Evolutionary conservation across 768 basidiomycete species (phyloP).

Genomic region (Podaxis rugospora): DNA sequence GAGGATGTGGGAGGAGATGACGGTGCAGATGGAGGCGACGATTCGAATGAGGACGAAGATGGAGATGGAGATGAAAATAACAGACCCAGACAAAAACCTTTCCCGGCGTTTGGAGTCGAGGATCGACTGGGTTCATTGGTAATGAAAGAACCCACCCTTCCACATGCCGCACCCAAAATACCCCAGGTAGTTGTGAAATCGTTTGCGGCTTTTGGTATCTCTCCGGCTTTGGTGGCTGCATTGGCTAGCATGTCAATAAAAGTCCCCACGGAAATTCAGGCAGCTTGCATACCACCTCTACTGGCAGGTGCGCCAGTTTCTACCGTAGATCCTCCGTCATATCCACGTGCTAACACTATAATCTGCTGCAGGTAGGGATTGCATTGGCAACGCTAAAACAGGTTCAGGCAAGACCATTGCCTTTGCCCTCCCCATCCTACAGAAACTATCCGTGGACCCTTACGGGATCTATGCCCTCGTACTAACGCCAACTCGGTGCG

Average conservation of each 20-base stretch:
- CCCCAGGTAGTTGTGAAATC: slow-evolving; percentile 20
- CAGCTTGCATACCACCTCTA: slow-evolving; percentile 85
- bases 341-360: neutral
- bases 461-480: slow-evolving; percentile 94
- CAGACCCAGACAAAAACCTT: neutral
- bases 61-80: neutral
- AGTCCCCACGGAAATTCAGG: slow-evolving; percentile 82
- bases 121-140: slow-evolving; percentile 17
- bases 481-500: slow-evolving; percentile 90
- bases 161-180: slow-evolving; percentile 10
- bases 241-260: slow-evolving; percentile 82
- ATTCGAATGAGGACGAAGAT: slow-evolving; percentile 3
- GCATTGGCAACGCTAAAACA: slow-evolving; percentile 96
- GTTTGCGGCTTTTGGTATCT: slow-evolving; percentile 60
- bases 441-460: slow-evolving; percentile 82
- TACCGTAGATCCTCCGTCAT: neutral
- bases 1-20: slow-evolving; percentile 8
- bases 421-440: slow-evolving; percentile 92
- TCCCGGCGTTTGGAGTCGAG: slow-evolving; percentile 12
- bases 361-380: slow-evolving; percentile 71
- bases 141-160: slow-evolving; percentile 7
- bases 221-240: slow-evolving; percentile 53
- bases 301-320: slow-evolving; percentile 54
- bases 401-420: slow-evolving; percentile 98
- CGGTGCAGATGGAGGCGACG: slow-evolving; percentile 9